A percentile compares a stretch with the other conserved stretches of the same genome.
These are phyloP conservation scores for Monilinia fructicola DNA, from an alignment of 2,329 filamentous ascomycete genomes.

Conservation along the genomic window DNA sequence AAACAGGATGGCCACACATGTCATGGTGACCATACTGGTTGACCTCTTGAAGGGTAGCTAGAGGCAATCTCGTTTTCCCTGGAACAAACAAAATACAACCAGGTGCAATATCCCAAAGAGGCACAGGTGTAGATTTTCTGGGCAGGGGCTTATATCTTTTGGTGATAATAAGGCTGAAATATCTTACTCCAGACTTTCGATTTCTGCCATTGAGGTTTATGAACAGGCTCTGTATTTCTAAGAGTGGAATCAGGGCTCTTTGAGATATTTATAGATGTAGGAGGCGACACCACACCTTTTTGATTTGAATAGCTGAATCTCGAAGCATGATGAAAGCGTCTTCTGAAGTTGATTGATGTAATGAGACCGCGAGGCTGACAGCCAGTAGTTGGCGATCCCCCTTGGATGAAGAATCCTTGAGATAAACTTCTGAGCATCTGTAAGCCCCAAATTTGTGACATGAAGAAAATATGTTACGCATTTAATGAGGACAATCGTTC, in stretches of 20 bases:
- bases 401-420: background rate
- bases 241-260: background rate
- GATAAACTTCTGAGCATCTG: background rate
- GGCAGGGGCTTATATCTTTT: background rate
- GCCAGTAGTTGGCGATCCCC: background rate
- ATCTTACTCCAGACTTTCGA: constrained; percentile 17
- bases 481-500: background rate
- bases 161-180: constrained; percentile 6
- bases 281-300: background rate
- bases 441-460: background rate
- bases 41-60: background rate
- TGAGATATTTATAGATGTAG: background rate
- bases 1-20: constrained; percentile 2
- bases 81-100: constrained; percentile 13
- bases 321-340: background rate
- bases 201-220: background rate
- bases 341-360: background rate
- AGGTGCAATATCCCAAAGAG: constrained; percentile 22
- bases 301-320: background rate
- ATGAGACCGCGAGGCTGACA: background rate
- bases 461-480: background rate
- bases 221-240: background rate
- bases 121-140: background rate
- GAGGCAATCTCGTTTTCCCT: background rate
- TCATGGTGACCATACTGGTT: background rate